Evolutionary conservation across 1,284 basidiomycete genomes (phyloP).

Genomic region (Phylloporus gajari): DNA sequence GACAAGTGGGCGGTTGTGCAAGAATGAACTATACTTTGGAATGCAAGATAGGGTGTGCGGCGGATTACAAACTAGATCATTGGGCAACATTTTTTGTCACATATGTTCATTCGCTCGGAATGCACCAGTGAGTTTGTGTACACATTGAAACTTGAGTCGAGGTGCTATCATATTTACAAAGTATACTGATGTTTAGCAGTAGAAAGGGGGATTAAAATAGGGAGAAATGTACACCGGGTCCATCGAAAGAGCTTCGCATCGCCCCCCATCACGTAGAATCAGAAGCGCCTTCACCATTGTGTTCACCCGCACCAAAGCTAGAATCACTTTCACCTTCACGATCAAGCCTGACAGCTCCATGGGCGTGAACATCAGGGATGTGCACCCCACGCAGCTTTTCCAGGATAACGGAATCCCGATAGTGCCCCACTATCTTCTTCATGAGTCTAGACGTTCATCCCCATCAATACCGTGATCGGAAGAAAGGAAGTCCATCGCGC

Average conservation of each 20-base stretch:
- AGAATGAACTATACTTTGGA: slow-evolving; percentile 26
- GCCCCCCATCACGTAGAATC: not conserved
- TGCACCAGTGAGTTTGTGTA: too few species aligned
- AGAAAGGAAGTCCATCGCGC: slow-evolving; percentile 14
- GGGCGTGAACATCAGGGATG: too few species aligned
- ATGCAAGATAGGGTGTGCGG: not conserved
- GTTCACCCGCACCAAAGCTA: not conserved
- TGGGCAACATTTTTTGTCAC: not conserved
- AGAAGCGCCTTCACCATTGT: not conserved
- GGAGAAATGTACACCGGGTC: not conserved
- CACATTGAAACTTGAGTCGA: too few species aligned
- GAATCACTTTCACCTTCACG: not conserved
- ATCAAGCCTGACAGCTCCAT: not conserved
- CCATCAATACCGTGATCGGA: slow-evolving; percentile 13
- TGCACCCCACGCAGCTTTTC: slow-evolving; percentile 6
- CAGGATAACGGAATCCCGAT: slow-evolving; percentile 16
- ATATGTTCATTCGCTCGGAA: too few species aligned
- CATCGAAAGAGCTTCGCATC: not conserved
- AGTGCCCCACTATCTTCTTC: not conserved
- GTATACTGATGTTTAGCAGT: not conserved
- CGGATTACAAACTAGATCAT: not conserved
- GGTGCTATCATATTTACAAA: not conserved
- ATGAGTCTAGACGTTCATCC: slow-evolving; percentile 18
- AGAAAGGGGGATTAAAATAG: not conserved
- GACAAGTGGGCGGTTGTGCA: slow-evolving; percentile 44